Base-by-base conservation (phyloP, 2,329 filamentous ascomycete species). In the Aureobasidium sp. region DNA sequence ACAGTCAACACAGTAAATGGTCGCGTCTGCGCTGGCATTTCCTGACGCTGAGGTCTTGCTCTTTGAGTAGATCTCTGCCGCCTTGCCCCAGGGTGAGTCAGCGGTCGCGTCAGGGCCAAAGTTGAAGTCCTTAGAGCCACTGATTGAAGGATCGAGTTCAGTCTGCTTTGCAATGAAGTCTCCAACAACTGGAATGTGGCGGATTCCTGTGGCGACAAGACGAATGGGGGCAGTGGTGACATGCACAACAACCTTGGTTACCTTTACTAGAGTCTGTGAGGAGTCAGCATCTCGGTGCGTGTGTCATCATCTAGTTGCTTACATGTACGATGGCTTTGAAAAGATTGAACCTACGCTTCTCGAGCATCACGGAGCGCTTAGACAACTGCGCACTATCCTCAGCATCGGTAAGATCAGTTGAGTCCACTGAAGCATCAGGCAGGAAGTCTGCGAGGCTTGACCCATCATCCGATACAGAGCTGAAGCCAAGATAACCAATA, bases 81-180 rank as follows among this genome's bases (percentile, higher is more conserved):
- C 59, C 9, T 61, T 54, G 8, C 59, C 59, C 59, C 59, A 61
- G 5, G 59, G 59, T n/a, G 48, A 59, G 27, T 49, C 57, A 11
- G 44, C 45, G 25, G 30, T n/a, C 6, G 57, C 57, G 11, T 41
- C 34, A 44, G 57, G 57, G 5, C 57, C 57, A 21, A 50, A 59
- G 32, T 59, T 48, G 21, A 59, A 49, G 16, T 37, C 27, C 13
- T 39, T 30, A 1, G 30, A 39, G 3, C 44, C 57, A 42, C 36
- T 59, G 36, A 59, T 59, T 1, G 32, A 29, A 15, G 57, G 57
- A 25, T 59, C 45, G 34, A 49, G 37, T 16, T 59, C 57, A 11
- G 44, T 50, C 11, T 32, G 29, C 54, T 58, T 58, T 4, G 54
- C 42, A 27, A 58, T 47, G 42, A 45, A 47, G 39, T 58, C 54